Conservation (phyloP, 306 rosid genomes). For the Ziziphus jujuba region DNA sequence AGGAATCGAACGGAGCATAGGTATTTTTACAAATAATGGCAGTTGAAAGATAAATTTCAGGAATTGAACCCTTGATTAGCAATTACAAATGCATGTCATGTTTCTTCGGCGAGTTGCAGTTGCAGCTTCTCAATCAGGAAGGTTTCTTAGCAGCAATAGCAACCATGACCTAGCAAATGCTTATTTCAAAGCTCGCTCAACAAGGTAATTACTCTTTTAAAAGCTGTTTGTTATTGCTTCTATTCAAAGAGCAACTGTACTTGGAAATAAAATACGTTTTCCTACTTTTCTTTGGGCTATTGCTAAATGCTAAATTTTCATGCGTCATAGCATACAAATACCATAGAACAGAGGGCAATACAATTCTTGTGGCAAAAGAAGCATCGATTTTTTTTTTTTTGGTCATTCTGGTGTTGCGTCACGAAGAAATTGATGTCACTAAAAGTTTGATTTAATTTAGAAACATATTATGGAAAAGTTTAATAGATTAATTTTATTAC, state of each 20-base stretch:
- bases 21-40: neutral
- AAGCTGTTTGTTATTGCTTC: neutral
- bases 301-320: neutral
- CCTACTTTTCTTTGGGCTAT: neutral
- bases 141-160: conserved; percentile 46
- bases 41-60: neutral
- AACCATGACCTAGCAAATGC: conserved; percentile 49
- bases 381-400: no score
- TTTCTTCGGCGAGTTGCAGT: conserved; percentile 56
- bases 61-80: neutral
- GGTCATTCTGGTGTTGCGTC: no score
- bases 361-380: no score
- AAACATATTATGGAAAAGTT: conserved; percentile 7
- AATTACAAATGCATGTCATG: conserved; percentile 31
- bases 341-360: neutral
- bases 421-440: no score
- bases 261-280: neutral
- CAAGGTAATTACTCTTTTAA: conserved; percentile 41
- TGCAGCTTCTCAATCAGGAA: conserved; percentile 47
- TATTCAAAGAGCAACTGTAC: neutral
- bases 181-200: conserved; percentile 75
- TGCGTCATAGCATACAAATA: neutral
- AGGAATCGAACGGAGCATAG: neutral
- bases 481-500: neutral
- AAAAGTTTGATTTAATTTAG: neutral